Conservation (phyloP, 768 basidiomycete genomes). For the Pulveroboletus ravenelii region DNA sequence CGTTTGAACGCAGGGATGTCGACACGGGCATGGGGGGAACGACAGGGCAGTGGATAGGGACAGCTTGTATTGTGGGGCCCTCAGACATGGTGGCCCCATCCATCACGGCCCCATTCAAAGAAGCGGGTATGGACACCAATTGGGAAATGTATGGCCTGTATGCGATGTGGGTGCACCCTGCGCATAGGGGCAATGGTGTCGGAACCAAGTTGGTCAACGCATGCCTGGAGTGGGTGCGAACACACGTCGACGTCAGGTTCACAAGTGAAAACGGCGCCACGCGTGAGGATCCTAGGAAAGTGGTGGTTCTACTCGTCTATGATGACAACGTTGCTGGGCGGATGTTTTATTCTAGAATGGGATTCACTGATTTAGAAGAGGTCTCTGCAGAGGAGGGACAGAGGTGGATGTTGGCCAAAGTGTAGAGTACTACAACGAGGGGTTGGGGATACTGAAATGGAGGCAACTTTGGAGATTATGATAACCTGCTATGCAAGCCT, state of each 20-base stretch:
- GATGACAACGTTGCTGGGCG: constrained; percentile 13
- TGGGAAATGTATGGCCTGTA: constrained; percentile 21
- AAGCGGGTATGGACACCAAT: constrained; percentile 7
- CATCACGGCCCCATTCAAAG: constrained; percentile 8
- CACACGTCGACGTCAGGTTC: constrained; percentile 12
- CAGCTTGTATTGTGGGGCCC: constrained; percentile 10
- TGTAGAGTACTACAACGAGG: constrained; percentile 19
- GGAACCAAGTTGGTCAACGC: constrained; percentile 12
- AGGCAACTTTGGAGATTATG: no score
- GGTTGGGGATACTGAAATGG: no score
- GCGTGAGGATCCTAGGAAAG: constrained; percentile 9
- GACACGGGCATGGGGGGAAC: neutral
- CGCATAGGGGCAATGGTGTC: constrained; percentile 23
- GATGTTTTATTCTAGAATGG: constrained; percentile 17
- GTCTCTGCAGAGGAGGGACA: constrained; percentile 7
- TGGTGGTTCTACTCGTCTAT: constrained; percentile 13
- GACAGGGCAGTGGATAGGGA: constrained; percentile 20
- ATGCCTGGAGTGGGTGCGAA: constrained; percentile 25
- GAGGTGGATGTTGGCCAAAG: constrained; percentile 28
- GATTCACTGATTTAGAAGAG: constrained; percentile 17
- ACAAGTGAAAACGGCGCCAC: neutral
- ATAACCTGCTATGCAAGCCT: no score
- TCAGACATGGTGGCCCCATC: constrained; percentile 6
- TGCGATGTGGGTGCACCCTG: constrained; percentile 29
- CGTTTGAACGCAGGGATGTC: neutral